Base-by-base conservation (phyloP, 2,329 filamentous ascomycete species). In the Xylaria arbuscula region DNA sequence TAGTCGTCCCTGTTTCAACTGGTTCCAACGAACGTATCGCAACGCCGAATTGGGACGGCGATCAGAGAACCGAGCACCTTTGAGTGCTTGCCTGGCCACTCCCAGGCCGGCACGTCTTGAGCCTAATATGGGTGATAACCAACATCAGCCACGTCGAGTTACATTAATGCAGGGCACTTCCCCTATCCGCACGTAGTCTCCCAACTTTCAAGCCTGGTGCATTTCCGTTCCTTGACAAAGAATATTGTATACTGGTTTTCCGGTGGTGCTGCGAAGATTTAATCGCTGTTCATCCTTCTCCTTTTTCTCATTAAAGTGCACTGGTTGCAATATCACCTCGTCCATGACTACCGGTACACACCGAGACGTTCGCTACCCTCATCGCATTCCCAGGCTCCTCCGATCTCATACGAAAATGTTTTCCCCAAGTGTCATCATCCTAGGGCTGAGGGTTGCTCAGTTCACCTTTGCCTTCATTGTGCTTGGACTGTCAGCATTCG, bases 401-500 rank as follows among this genome's bases (percentile, higher is more conserved):
- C 60, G 54, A 62, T 69, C 67, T 36, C 61, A 36, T 70, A 67
- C 70, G 73, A 80, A 75, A 51, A 84, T 85, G 82, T 73, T 75
- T 67, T 80, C 81, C 70, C 76, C 75, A 19, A 75, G 55, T 57
- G 17, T 72, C 66, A 67, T 85, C 62, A 74, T 83, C 50, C 76
- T 84, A 56, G 78, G 79, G 58, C 75, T 87, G 60, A 82, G 86
- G 65, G 79, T 80, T 53, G 78, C 81, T 48, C 86, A 88, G 77
- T 77, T 79, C 48, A 56, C 83, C 47, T 80, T 86, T 38, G 81
- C 83, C 15, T 66, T 87, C 36, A 76, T 83, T 17, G 78, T 86
- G n/a, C 70, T 88, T 45, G 80, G 78, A 45, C 80, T 88, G 4
- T 83, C 85, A 32, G 80, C 78, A 57, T 87, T 83, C 74, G 84